Percentiles rank a stretch among this genome's conserved stretches.
Conservation (phyloP, 2,329 filamentous ascomycete species). For the Pseudopyrenochaeta lycopersici region DNA sequence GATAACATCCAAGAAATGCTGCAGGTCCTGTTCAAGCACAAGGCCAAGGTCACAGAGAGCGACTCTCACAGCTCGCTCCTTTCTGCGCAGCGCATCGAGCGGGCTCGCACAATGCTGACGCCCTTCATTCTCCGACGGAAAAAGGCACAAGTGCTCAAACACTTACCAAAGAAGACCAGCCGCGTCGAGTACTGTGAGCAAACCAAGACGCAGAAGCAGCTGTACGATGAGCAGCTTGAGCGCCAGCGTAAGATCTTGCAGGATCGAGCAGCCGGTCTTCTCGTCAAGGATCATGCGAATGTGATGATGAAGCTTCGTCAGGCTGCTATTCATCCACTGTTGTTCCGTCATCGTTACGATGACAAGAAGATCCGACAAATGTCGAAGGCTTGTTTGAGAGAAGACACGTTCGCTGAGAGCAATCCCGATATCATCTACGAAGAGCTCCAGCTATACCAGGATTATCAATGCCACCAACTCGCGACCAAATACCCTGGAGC, state of each 20-base stretch:
- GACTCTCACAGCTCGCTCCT: slow-evolving; percentile 78
- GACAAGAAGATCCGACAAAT: slow-evolving; percentile 80
- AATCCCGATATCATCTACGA: slow-evolving; percentile 63
- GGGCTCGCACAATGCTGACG: slow-evolving; percentile 90
- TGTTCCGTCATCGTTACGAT: slow-evolving; percentile 83
- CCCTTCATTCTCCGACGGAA: slow-evolving; percentile 94
- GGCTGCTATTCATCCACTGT: slow-evolving; percentile 87
- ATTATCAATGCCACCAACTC: slow-evolving; percentile 69
- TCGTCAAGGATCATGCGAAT: slow-evolving; percentile 62
- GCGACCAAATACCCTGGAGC: slow-evolving; percentile 62
- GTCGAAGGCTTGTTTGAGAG: slow-evolving; percentile 76
- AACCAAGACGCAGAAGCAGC: slow-evolving; percentile 72
- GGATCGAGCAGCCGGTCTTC: slow-evolving; percentile 65
- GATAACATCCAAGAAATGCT: slow-evolving; percentile 76
- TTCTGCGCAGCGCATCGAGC: slow-evolving; percentile 84
- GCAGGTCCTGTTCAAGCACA: slow-evolving; percentile 89
- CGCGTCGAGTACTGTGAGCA: slow-evolving; percentile 84
- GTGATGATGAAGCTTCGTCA: slow-evolving; percentile 89
- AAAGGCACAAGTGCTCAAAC: slow-evolving; percentile 87
- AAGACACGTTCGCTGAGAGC: slow-evolving; percentile 64
- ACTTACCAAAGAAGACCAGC: slow-evolving; percentile 81
- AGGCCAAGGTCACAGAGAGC: slow-evolving; percentile 82
- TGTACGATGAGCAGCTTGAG: slow-evolving; percentile 77
- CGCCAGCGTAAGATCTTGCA: slow-evolving; percentile 68
- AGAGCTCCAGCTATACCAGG: slow-evolving; percentile 64